Conservation (phyloP, 495 filamentous ascomycete species). For the Trichoderma asperelloides region DNA sequence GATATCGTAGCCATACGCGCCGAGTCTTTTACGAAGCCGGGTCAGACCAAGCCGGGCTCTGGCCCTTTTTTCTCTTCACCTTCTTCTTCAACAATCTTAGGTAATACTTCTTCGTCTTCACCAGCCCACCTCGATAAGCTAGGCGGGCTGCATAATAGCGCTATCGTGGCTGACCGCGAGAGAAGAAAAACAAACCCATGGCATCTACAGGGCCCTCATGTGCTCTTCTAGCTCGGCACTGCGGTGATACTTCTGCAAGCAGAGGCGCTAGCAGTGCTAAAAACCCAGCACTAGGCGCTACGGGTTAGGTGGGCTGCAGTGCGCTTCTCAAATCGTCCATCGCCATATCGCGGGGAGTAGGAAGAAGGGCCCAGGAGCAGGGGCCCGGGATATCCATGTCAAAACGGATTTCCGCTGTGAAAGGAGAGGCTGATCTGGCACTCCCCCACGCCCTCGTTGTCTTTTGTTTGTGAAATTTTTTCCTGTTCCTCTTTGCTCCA, state of each 20-base stretch:
- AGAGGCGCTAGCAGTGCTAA: not conserved
- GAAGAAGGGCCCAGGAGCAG: not conserved
- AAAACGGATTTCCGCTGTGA: not conserved
- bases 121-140: not conserved
- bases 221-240: not conserved
- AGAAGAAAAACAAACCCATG: not conserved
- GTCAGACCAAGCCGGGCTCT: not conserved
- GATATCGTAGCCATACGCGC: not conserved
- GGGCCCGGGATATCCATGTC: not conserved
- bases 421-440: slow-evolving; percentile 1
- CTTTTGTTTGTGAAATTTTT: not conserved
- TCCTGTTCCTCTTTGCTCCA: not conserved
- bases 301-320: not conserved
- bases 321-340: not conserved
- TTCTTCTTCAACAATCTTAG: not conserved
- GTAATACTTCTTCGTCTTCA: not conserved
- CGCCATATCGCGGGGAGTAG: not conserved
- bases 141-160: not conserved
- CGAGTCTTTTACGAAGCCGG: not conserved
- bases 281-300: not conserved
- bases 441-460: not conserved
- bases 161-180: not conserved
- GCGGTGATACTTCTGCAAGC: not conserved
- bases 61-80: not conserved
- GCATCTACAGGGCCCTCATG: not conserved